Percentiles rank a stretch among this genome's conserved stretches.
These are phyloP conservation scores for Trapa incisa DNA, from an alignment of 345 rosid species.

Conservation along the genomic window DNA sequence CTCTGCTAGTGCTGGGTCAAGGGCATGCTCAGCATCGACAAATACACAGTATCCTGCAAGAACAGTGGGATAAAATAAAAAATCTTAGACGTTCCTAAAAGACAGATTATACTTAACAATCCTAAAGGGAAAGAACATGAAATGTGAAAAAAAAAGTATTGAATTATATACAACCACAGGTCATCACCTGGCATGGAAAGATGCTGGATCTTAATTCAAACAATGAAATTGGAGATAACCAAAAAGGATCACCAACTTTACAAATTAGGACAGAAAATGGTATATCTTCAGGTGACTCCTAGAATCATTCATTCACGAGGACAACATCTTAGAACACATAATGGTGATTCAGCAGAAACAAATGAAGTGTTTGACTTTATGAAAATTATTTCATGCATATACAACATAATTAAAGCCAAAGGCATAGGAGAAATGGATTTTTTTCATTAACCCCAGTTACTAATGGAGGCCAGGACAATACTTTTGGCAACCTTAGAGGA, in stretches of 20 bases:
- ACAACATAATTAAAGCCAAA: too few species aligned
- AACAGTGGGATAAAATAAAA: background rate
- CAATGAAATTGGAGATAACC: background rate
- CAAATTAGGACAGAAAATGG: too few species aligned
- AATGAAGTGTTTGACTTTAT: too few species aligned
- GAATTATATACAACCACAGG: background rate
- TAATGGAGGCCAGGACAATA: too few species aligned
- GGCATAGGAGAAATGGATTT: too few species aligned
- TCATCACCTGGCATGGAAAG: background rate
- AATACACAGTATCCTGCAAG: conserved; percentile 73
- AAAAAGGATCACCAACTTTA: background rate
- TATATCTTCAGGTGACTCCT: too few species aligned
- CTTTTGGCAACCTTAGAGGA: too few species aligned
- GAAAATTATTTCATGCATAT: too few species aligned
- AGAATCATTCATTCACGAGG: too few species aligned
- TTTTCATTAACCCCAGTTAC: too few species aligned
- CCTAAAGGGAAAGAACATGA: background rate
- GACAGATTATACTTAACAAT: background rate
- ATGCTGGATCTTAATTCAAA: background rate
- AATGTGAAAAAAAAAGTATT: background rate
- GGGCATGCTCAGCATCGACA: conserved; percentile 99
- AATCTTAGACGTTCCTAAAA: conserved; percentile 6
- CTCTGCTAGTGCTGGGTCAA: conserved; percentile 74
- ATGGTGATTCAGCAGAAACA: too few species aligned
- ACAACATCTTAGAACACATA: too few species aligned